A percentile compares a stretch with the other conserved stretches of the same genome.
phyloP scores from a whole-genome alignment of 2,329 filamentous ascomycete species.

The Penicillium palitans region DNA sequence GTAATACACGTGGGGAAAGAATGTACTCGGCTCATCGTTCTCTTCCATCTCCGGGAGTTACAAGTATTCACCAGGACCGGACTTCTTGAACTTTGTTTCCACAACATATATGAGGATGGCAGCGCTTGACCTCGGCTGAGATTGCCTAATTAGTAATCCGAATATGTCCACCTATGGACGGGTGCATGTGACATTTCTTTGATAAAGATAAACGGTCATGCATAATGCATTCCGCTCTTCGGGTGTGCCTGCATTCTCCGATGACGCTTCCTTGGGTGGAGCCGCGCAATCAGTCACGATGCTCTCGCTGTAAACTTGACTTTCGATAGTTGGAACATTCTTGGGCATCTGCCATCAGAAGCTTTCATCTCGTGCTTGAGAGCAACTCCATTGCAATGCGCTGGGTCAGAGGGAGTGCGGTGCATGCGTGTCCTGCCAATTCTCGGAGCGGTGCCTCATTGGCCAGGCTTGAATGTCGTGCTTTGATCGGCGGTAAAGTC shows the following conservation, averaged over 20 bases:
- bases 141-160: neutral
- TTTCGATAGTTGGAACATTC: neutral
- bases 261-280: constrained; percentile 12
- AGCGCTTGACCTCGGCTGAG: neutral
- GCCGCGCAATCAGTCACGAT: constrained; percentile 17
- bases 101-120: neutral
- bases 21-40: neutral
- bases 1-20: neutral
- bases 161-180: neutral
- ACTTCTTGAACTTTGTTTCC: neutral
- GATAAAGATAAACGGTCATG: neutral
- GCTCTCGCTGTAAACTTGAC: neutral
- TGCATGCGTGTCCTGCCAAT: neutral
- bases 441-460: neutral
- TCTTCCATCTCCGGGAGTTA: neutral
- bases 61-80: neutral
- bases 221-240: constrained; percentile 11
- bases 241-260: constrained; percentile 15
- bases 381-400: neutral
- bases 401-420: neutral
- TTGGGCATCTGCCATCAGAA: neutral
- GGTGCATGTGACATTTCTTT: neutral
- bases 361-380: neutral
- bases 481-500: neutral
- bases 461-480: neutral